phyloP scores from a whole-genome alignment of 2,329 filamentous ascomycete species.

The Verticillium alfalfae region DNA sequence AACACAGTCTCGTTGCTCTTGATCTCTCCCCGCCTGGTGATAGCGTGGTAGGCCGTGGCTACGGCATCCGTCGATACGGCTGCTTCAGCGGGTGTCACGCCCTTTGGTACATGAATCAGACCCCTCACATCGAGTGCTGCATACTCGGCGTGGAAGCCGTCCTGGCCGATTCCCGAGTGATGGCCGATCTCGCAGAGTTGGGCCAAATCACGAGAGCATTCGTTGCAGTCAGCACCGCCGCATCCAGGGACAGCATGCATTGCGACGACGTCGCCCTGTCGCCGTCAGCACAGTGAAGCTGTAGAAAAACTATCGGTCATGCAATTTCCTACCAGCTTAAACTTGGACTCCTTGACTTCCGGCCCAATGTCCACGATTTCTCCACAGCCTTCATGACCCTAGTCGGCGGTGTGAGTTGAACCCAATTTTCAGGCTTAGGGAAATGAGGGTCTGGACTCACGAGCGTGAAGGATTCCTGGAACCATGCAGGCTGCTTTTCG shows the following conservation, averaged over 20 bases:
- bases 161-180: slow-evolving; percentile 36
- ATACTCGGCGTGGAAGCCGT: slow-evolving; percentile 36
- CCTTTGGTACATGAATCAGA: slow-evolving; percentile 14
- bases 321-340: slow-evolving; percentile 9
- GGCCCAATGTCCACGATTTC: slow-evolving; percentile 15
- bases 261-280: slow-evolving; percentile 22
- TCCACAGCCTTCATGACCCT: slow-evolving; percentile 20
- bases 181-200: slow-evolving; percentile 29
- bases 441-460: not conserved
- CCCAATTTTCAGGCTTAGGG: no score
- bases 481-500: slow-evolving; percentile 21
- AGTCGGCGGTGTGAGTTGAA: not conserved
- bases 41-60: slow-evolving; percentile 32
- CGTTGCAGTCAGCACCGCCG: slow-evolving; percentile 20
- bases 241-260: slow-evolving; percentile 25
- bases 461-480: slow-evolving; percentile 19
- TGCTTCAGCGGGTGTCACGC: slow-evolving; percentile 20
- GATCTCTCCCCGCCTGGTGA: slow-evolving; percentile 26
- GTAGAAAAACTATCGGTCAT: not conserved
- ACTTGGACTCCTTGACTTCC: slow-evolving; percentile 7
- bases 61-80: slow-evolving; percentile 35
- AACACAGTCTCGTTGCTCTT: slow-evolving; percentile 27
- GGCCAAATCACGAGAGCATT: slow-evolving; percentile 30
- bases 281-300: not conserved
- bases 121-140: slow-evolving; percentile 20